Evolutionary conservation across 306 rosid genomes (phyloP).

Genomic region (Cyamopsis tetragonoloba): DNA sequence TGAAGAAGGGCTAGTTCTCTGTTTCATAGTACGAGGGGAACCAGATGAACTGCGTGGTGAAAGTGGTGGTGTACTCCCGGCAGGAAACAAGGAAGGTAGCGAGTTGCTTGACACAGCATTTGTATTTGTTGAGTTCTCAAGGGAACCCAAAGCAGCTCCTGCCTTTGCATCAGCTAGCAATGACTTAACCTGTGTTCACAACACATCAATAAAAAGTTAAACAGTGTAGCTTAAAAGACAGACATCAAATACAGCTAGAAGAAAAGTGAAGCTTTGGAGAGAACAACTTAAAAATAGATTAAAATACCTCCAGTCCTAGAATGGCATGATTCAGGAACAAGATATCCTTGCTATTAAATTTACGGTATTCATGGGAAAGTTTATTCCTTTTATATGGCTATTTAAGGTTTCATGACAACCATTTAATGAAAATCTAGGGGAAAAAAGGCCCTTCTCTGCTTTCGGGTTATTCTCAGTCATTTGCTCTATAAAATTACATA

Average conservation of each 20-base stretch:
- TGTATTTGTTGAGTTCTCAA: conserved; percentile 40
- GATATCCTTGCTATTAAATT: not conserved
- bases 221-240: not conserved
- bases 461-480: not conserved
- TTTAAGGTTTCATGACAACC: not conserved
- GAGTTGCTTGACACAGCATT: conserved; percentile 43
- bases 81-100: conserved; percentile 61
- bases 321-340: not conserved
- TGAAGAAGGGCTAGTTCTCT: conserved; percentile 63
- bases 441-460: conserved; percentile 5
- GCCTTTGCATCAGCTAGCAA: conserved; percentile 60
- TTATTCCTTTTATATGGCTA: not conserved
- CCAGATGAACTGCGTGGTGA: conserved; percentile 82
- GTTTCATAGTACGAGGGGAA: conserved; percentile 65
- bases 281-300: not conserved
- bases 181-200: conserved; percentile 59
- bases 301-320: not conserved
- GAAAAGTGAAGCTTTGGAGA: conserved; percentile 7
- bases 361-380: not conserved
- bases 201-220: conserved; percentile 17
- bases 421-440: not conserved
- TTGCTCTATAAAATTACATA: not conserved
- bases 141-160: conserved; percentile 41
- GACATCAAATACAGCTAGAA: conserved; percentile 4
- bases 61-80: conserved; percentile 75